Conservation (phyloP, 176 grass and related monocot species). For the Lolium perenne region DNA sequence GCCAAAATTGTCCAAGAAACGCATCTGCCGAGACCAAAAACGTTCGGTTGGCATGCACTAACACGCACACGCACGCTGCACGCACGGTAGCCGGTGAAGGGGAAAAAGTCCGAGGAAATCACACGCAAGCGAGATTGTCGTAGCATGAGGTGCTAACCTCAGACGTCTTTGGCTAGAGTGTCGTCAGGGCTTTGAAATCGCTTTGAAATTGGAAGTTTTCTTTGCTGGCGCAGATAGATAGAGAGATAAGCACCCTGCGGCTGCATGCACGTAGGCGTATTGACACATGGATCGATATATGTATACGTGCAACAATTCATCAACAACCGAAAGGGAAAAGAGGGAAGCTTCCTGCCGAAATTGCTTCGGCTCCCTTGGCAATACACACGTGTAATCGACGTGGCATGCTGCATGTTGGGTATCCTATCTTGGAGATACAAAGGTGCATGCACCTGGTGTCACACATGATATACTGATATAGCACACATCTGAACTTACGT, state of each 20-base stretch:
- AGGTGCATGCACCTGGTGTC: constrained; percentile 3
- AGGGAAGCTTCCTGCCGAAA: not conserved
- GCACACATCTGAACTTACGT: not conserved
- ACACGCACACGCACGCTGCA: not conserved
- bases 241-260: constrained; percentile 21
- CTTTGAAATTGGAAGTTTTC: constrained; percentile 19
- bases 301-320: not conserved
- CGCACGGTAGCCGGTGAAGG: constrained; percentile 7
- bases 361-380: constrained; percentile 2
- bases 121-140: constrained; percentile 51
- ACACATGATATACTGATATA: not conserved
- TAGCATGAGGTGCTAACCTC: not conserved
- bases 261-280: not conserved
- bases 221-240: not conserved
- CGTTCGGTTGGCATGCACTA: constrained; percentile 29
- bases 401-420: not conserved
- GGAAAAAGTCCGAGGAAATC: constrained; percentile 38
- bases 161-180: not conserved
- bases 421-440: not conserved
- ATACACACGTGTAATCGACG: constrained; percentile 30
- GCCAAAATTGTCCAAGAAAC: constrained; percentile 47
- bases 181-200: constrained; percentile 36
- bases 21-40: constrained; percentile 30
- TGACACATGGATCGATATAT: constrained; percentile 16
- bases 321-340: constrained; percentile 5